Evolutionary conservation across 202 grass and related monocot species (phyloP).

Genomic region (Carex arenaria): DNA sequence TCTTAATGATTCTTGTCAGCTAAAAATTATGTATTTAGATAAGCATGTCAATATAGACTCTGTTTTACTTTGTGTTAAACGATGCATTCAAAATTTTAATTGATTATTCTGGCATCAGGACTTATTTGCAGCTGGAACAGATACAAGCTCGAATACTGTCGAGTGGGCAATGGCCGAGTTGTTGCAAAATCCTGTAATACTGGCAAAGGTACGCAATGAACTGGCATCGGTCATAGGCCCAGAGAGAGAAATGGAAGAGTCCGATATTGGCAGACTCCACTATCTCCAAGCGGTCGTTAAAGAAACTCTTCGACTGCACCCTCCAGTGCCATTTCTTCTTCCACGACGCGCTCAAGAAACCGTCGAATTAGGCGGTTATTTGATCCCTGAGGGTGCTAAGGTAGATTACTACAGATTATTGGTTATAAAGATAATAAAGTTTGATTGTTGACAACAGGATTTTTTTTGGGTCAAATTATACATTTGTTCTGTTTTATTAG

Average conservation of each 20-base stretch:
- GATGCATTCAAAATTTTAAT: background rate
- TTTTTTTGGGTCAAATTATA: background rate
- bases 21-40: no score
- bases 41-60: no score
- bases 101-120: constrained; percentile 30
- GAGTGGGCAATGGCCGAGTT: constrained; percentile 63
- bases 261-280: constrained; percentile 22
- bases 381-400: constrained; percentile 25
- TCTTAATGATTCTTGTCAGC: no score
- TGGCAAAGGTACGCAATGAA: constrained; percentile 30
- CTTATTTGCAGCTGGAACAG: constrained; percentile 23
- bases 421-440: background rate
- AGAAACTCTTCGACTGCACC: constrained; percentile 42
- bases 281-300: constrained; percentile 40
- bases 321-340: constrained; percentile 33
- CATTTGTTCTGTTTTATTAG: background rate
- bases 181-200: background rate
- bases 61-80: background rate
- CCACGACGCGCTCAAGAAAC: constrained; percentile 17
- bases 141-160: constrained; percentile 30
- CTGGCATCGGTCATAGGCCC: background rate
- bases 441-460: background rate
- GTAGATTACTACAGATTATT: background rate
- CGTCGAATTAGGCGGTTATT: constrained; percentile 22
- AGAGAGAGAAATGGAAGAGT: constrained; percentile 4